Evolutionary conservation across 345 rosid species (phyloP), one percentile per base, ranked within the genome.

Genomic region (Rhodamnia rubescens): DNA sequence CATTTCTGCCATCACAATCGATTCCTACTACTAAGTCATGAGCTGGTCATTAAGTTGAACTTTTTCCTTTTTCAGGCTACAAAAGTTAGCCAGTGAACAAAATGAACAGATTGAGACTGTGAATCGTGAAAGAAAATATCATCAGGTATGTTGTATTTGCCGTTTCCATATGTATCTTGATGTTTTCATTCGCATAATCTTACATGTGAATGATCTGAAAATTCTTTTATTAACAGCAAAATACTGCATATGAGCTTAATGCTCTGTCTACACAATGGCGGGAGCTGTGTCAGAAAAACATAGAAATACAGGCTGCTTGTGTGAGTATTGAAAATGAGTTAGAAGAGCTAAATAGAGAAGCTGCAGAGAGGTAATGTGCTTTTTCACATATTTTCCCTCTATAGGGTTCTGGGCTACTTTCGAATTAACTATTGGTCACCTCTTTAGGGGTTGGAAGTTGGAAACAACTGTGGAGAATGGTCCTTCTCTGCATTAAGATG

Each of bases 201-300:
- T 26, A 44, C 80, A 18, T 0, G 32, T 24, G 54, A 84, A 50
- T 75, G 86, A 74, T 85, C 29, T 55, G 52, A 69, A 27, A 75
- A 24, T 40, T 82, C 53, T n/a, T 81, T 87, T 51, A 42, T 82
- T 81, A 86, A 58, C 91, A 97, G 99, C 98, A 96, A 95, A 95
- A 93, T 78, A 95, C 98, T 87, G 96, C 95, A 15, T 93, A 92
- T 69, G 99, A 97, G 93, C 95, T 96, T 52, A 92, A 92, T 90
- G 96, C 99, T 85, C 90, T 96, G 85, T 92, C 98, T 21, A 90
- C 93, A 26, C 98, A 97, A 90, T 97, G 99, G 99, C 94, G 91
- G 90, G 96, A 95, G 87, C 98, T 97, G 80, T 93, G 98, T 86
- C 87, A 85, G 84, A 97, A 97, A 90, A 97, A 96, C 83, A 95